These are phyloP conservation scores for Aspergillus fructus DNA, from an alignment of 2,329 filamentous ascomycete species.

Conservation along the genomic window DNA sequence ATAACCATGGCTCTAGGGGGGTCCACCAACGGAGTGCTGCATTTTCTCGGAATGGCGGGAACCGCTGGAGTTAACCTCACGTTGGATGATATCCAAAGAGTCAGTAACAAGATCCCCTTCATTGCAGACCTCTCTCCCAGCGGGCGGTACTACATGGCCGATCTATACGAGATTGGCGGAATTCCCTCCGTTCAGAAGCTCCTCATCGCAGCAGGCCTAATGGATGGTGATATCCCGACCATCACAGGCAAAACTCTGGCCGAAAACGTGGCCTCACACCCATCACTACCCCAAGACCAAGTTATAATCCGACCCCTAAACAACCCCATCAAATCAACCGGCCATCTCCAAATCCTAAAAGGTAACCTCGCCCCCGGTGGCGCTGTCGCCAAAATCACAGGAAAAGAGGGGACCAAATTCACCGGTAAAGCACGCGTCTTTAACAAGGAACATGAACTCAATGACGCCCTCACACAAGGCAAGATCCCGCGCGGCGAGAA, in stretches of 20 bases:
- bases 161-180: conserved; percentile 81
- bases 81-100: conserved; percentile 78
- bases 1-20: conserved; percentile 92
- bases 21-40: conserved; percentile 83
- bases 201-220: conserved; percentile 70
- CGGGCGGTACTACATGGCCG: conserved; percentile 83
- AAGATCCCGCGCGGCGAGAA: conserved; percentile 74
- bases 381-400: conserved; percentile 93
- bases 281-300: conserved; percentile 74
- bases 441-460: conserved; percentile 78
- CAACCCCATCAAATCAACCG: conserved; percentile 81
- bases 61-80: conserved; percentile 75
- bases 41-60: conserved; percentile 87
- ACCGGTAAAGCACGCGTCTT: conserved; percentile 79
- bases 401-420: conserved; percentile 85
- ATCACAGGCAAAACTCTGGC: conserved; percentile 82
- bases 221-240: conserved; percentile 76
- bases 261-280: conserved; percentile 76
- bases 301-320: conserved; percentile 76
- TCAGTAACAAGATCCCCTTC: conserved; percentile 79
- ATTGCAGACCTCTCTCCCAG: conserved; percentile 82
- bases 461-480: conserved; percentile 70
- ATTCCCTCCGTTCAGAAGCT: conserved; percentile 84
- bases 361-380: conserved; percentile 88
- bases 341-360: conserved; percentile 83